A percentile compares a stretch with the other conserved stretches of the same genome.
Evolutionary conservation across 306 rosid species (phyloP).

Genomic region (Castanopsis chinensis): DNA sequence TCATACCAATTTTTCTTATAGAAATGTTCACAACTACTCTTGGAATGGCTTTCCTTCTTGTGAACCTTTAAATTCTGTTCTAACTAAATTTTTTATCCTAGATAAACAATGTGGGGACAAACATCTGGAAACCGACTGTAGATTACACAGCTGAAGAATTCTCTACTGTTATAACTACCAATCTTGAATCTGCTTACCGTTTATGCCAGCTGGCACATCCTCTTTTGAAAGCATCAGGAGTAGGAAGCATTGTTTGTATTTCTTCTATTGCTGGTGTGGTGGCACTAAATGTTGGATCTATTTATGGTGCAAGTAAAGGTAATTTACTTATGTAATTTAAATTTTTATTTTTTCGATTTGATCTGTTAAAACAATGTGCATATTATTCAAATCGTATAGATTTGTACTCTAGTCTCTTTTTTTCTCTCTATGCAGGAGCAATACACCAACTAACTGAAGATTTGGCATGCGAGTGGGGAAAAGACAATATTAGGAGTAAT

Average conservation of each 20-base stretch:
- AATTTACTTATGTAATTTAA: not conserved
- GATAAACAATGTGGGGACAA: conserved; percentile 43
- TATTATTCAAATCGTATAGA: not conserved
- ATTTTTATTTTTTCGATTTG: not conserved
- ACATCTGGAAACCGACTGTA: not conserved
- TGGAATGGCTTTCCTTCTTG: not conserved
- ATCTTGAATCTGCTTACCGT: conserved; percentile 40
- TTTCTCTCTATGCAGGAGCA: not conserved
- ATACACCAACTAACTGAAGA: not conserved
- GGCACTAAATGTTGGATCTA: conserved; percentile 1
- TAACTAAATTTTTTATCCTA: not conserved
- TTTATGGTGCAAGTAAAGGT: conserved; percentile 34
- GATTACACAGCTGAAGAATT: conserved; percentile 36
- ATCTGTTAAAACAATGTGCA: not conserved
- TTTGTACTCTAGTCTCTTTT: not conserved
- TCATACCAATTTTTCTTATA: not conserved
- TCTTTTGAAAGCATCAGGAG: conserved; percentile 42
- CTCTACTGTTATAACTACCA: conserved; percentile 28
- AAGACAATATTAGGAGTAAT: not conserved
- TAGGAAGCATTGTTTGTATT: conserved; percentile 31
- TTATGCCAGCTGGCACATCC: conserved; percentile 50
- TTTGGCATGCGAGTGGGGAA: not conserved
- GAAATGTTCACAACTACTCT: not conserved
- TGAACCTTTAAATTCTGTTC: not conserved
- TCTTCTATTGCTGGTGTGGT: conserved; percentile 30